phyloP scores from a whole-genome alignment of 2,329 filamentous ascomycete genomes.

The Claviceps pazoutovae region DNA sequence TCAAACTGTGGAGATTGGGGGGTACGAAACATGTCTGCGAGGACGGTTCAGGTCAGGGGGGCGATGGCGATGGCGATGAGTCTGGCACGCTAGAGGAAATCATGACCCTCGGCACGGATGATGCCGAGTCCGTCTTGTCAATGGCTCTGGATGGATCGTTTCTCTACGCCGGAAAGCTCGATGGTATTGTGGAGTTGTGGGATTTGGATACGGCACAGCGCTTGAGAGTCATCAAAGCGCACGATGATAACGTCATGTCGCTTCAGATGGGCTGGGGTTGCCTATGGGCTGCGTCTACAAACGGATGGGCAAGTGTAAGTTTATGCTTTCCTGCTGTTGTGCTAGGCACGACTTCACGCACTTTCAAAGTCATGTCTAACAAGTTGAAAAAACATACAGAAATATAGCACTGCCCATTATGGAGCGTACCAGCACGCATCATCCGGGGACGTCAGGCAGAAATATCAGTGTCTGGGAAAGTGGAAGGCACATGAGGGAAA shows the following conservation, averaged over 20 bases:
- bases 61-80: slow-evolving; percentile 20
- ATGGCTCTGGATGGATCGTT: slow-evolving; percentile 82
- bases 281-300: slow-evolving; percentile 79
- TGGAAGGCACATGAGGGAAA: slow-evolving; percentile 80
- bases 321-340: not conserved
- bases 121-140: slow-evolving; percentile 55
- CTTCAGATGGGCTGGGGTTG: slow-evolving; percentile 75
- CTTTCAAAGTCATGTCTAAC: not conserved
- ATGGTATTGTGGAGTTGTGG: slow-evolving; percentile 88
- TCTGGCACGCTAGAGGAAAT: slow-evolving; percentile 54
- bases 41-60: slow-evolving; percentile 15
- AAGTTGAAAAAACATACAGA: slow-evolving; percentile 25
- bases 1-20: slow-evolving; percentile 77
- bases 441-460: slow-evolving; percentile 50
- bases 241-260: slow-evolving; percentile 71
- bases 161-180: slow-evolving; percentile 77
- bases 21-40: slow-evolving; percentile 2
- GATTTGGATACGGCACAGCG: slow-evolving; percentile 90
- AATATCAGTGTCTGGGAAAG: slow-evolving; percentile 64
- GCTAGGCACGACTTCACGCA: too few species aligned
- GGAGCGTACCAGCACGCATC: slow-evolving; percentile 37
- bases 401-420: slow-evolving; percentile 54
- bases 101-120: slow-evolving; percentile 46
- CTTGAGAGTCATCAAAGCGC: slow-evolving; percentile 70
- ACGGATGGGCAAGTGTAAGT: slow-evolving; percentile 69